phyloP scores from a whole-genome alignment of 1,284 basidiomycete genomes.

The Rhodotorula sp. region DNA sequence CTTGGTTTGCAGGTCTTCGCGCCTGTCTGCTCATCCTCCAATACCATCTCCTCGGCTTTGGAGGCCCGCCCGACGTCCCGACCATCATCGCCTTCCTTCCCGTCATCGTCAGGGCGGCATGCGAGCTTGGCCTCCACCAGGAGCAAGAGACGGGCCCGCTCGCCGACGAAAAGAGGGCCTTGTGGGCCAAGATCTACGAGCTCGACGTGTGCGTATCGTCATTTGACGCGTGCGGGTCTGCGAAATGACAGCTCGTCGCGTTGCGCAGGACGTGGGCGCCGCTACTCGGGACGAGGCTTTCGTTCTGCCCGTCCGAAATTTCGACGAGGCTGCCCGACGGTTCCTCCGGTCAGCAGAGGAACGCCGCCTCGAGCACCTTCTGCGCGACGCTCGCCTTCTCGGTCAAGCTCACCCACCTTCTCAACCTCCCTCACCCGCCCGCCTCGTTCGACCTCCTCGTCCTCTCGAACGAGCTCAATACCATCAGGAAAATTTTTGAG shows the following conservation, averaged over 20 bases:
- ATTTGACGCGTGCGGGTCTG: fast-evolving
- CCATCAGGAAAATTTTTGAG: not conserved
- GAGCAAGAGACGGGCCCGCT: not conserved
- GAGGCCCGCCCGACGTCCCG: not conserved
- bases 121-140: constrained; percentile 4
- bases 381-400: too few species aligned
- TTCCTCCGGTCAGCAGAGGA: too few species aligned
- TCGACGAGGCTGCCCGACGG: too few species aligned
- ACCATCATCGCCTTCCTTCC: not conserved
- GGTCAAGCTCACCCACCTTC: not conserved
- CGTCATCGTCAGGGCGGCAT: not conserved
- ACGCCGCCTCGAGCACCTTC: too few species aligned
- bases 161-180: not conserved
- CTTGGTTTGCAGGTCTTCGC: not conserved
- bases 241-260: not conserved
- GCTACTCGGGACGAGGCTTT: not conserved
- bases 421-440: not conserved
- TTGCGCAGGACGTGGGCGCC: constrained; percentile 5
- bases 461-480: not conserved
- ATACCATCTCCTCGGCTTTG: constrained; percentile 1
- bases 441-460: constrained; percentile 4
- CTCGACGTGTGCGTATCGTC: constrained; percentile 2
- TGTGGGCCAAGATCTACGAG: constrained; percentile 9
- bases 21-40: constrained; percentile 11
- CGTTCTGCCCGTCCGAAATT: too few species aligned